Evolutionary conservation across 1,284 basidiomycete species (phyloP), one percentile per base, ranked within the genome.

Genomic region (Moniliophthora roreri): DNA sequence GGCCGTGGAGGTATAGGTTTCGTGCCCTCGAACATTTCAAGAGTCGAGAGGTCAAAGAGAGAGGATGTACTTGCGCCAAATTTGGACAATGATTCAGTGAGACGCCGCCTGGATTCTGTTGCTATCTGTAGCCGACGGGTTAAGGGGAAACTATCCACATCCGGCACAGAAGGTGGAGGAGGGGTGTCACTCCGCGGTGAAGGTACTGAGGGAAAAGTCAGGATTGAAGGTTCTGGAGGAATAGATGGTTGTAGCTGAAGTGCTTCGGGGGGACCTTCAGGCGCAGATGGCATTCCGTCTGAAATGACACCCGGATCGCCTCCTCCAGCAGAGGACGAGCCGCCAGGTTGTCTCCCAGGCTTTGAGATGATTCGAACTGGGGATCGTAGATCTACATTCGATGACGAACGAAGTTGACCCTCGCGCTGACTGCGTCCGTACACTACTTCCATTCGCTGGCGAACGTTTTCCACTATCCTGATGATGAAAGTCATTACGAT

Each of bases 391-490:
- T 4, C 24, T 16, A 32, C 13, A 10, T 15, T 46, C 44, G 18
- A 28, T 28, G n/a, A 15, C n/a, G 3, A 2, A 4, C 10, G 2
- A 5, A 15, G 21, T n/a, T 16, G 37, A 11, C 15, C 11, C 3
- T 48, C 16, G 28, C 11, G 24, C 15, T 18, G 45, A 4, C 35
- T 38, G 21, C 24, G 20, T 4, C 46, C 54, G 16, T 55, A 55
- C 13, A 55, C 13, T 32, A 37, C 34, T 48, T 51, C 23, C 32
- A 55, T 37, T 38, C 54, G 47, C 13, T 32, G 18, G 15, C 47
- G 44, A 16, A 55, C 54, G 11, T 46, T 46, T 41, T 55, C 40
- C 9, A 49, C 21, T n/a, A 45, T 24, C 21, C 54, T 55, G 34
- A 10, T 13, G 18, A 37, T 34, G 52, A 28, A 18, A 21, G 46